Percentiles rank a stretch among this genome's conserved stretches.
These are phyloP conservation scores for Elsinoe batatas DNA, from an alignment of 2,329 filamentous ascomycete species.

Conservation along the genomic window DNA sequence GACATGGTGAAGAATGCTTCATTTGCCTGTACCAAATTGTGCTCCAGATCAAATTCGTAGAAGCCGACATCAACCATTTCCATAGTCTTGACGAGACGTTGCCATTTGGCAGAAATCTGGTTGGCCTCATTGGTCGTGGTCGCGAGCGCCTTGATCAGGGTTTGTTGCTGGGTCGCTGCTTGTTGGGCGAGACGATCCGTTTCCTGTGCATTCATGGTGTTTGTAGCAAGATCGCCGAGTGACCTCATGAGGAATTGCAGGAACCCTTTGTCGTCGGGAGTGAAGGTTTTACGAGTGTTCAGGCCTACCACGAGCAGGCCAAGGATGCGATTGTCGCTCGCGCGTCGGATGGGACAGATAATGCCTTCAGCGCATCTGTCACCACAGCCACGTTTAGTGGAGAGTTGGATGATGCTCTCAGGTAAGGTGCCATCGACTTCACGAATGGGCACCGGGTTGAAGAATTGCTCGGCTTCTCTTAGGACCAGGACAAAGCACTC, in stretches of 20 bases:
- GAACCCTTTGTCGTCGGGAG: constrained; percentile 11
- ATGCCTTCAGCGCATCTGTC: constrained; percentile 8
- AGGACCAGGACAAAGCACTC: neutral
- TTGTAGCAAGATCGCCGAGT: constrained; percentile 13
- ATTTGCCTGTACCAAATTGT: constrained; percentile 13
- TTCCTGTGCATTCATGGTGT: constrained; percentile 11
- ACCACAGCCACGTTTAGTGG: neutral
- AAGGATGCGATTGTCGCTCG: constrained; percentile 7
- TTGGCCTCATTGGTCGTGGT: constrained; percentile 9
- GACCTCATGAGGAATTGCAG: constrained; percentile 10
- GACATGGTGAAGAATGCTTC: constrained; percentile 14
- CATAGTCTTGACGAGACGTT: constrained; percentile 11
- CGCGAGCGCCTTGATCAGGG: constrained; percentile 1
- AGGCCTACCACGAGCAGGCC: constrained; percentile 13
- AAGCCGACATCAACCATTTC: constrained; percentile 15
- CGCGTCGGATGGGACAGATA: constrained; percentile 7
- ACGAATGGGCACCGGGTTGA: neutral
- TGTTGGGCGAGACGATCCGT: constrained; percentile 9
- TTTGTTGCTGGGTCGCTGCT: constrained; percentile 6
- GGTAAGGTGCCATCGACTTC: neutral
- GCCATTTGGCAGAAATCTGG: constrained; percentile 5
- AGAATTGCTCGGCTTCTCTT: neutral
- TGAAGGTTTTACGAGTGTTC: constrained; percentile 13
- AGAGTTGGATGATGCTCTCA: constrained; percentile 7
- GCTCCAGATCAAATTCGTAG: constrained; percentile 14